These are phyloP conservation scores for Candida ascalaphidarum DNA, from an alignment of 805 yeast genomes.

Conservation along the genomic window DNA sequence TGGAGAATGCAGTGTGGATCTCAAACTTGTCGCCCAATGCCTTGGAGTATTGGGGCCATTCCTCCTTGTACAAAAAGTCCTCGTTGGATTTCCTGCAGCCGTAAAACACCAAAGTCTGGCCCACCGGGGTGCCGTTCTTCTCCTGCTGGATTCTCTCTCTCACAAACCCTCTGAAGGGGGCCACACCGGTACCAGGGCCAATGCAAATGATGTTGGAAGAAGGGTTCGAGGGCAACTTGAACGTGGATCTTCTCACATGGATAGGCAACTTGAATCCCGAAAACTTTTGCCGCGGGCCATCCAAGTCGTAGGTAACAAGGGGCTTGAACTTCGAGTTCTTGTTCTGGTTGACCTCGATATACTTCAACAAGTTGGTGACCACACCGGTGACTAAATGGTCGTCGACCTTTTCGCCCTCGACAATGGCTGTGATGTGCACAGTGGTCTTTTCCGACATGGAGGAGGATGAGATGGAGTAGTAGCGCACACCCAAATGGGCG, in stretches of 20 bases:
- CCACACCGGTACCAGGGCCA: slow-evolving; percentile 99
- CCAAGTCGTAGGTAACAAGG: slow-evolving; percentile 54
- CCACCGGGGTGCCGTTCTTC: slow-evolving; percentile 34
- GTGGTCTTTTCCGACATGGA: slow-evolving; percentile 65
- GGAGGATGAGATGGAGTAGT: slow-evolving; percentile 92
- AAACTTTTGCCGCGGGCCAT: slow-evolving; percentile 72
- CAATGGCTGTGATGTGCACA: slow-evolving; percentile 85
- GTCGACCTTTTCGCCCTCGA: slow-evolving; percentile 48
- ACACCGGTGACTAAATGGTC: slow-evolving; percentile 62
- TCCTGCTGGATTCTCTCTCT: slow-evolving; percentile 69
- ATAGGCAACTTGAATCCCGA: slow-evolving; percentile 64
- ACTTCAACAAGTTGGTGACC: slow-evolving; percentile 77
- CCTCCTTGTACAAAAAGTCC: slow-evolving; percentile 81
- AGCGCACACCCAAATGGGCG: slow-evolving; percentile 84
- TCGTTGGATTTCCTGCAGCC: slow-evolving; percentile 78
- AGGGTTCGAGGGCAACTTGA: slow-evolving; percentile 85
- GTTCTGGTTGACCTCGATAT: slow-evolving; percentile 56
- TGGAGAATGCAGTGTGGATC: slow-evolving; percentile 77
- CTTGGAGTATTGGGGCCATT: slow-evolving; percentile 74
- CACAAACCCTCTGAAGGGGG: slow-evolving; percentile 93
- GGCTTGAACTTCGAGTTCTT: slow-evolving; percentile 23
- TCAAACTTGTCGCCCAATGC: slow-evolving; percentile 55
- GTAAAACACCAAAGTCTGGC: slow-evolving; percentile 69
- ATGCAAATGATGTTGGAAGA: slow-evolving; percentile 79
- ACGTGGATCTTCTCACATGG: slow-evolving; percentile 90